Conservation (phyloP, 2,329 filamentous ascomycete genomes). For the Setomelanomma holmii region DNA sequence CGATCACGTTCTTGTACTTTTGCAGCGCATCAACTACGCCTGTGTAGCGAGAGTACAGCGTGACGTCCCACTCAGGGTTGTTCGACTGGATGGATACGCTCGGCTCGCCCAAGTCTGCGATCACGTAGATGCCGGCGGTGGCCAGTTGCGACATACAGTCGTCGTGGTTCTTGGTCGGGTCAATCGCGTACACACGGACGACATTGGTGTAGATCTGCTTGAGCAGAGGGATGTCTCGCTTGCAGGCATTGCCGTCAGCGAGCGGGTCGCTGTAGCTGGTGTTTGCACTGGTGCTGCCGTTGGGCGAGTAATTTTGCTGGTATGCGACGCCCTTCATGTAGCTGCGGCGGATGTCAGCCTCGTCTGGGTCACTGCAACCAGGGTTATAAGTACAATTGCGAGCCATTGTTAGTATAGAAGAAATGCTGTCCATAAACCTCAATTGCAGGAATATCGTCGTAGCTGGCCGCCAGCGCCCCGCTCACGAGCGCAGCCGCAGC, state of each 20-base stretch:
- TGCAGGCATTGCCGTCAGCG: conserved; percentile 72
- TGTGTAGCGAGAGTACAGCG: conserved; percentile 81
- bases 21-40: conserved; percentile 79
- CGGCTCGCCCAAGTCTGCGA: conserved; percentile 74
- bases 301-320: conserved; percentile 64
- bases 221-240: conserved; percentile 85
- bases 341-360: conserved; percentile 47
- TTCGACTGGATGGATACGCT: conserved; percentile 80
- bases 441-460: conserved; percentile 39
- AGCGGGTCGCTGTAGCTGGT: conserved; percentile 81
- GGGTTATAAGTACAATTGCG: conserved; percentile 63
- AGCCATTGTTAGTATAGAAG: conserved; percentile 85
- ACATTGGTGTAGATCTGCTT: conserved; percentile 79
- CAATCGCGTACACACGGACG: conserved; percentile 93
- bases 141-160: conserved; percentile 84
- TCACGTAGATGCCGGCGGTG: conserved; percentile 90
- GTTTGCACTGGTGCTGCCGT: conserved; percentile 36
- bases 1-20: conserved; percentile 88
- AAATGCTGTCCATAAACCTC: conserved; percentile 75
- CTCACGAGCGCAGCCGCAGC: conserved; percentile 24
- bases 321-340: conserved; percentile 94
- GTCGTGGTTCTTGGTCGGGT: conserved; percentile 79
- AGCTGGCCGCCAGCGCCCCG: conserved; percentile 34
- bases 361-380: not conserved
- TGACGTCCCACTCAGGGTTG: conserved; percentile 77